Evolutionary conservation across 2,329 filamentous ascomycete species (phyloP), one percentile per base, ranked within the genome.

Genomic region (Botrytis cinerea): DNA sequence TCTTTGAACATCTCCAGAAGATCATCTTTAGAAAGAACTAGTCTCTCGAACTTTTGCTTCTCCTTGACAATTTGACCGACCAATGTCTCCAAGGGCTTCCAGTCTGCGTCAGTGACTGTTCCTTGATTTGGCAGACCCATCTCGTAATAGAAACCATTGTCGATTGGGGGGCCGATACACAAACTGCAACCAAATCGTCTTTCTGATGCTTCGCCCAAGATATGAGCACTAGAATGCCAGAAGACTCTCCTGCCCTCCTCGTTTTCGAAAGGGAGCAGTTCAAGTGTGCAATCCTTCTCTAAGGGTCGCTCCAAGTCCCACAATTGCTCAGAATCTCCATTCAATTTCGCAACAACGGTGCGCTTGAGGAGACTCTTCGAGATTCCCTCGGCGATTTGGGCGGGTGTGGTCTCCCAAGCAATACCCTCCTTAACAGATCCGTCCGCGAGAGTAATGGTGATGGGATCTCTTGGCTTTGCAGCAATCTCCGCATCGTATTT

Each of bases 111-210:
- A 73, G 91, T 89, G 59, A 97, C 93, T 80, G 86, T 90, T 80
- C 84, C 85, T 72, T 91, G 90, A 57, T 92, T 91, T 64, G 92
- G 89, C 62, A 93, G 86, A 46, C 92, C 92, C 95, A 98, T 98
- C 84, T 98, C 94, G 83, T 98, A 98, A 87, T 97, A 98, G 87
- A 97, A 98, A 57, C 94, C 95, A 82, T 95, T 92, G 71, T 94
- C 90, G 62, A 95, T 94, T 16, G 94, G 96, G 48, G 96, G 96
- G 38, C 96, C 96, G 81, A 98, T 97, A 83, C 94, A 98, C 63
- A 98, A 89, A 79, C 93, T 91, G 84, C 95, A 98, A 74, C 94
- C 93, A 81, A 94, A 99, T 79, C 94, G 89, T 80, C 92, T 89
- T 84, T 99, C 96, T 68, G 92, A 93, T 74, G 95, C 95, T 84